phyloP scores from a whole-genome alignment of 805 yeast genomes.

The Metschnikowia noctiluminum region DNA sequence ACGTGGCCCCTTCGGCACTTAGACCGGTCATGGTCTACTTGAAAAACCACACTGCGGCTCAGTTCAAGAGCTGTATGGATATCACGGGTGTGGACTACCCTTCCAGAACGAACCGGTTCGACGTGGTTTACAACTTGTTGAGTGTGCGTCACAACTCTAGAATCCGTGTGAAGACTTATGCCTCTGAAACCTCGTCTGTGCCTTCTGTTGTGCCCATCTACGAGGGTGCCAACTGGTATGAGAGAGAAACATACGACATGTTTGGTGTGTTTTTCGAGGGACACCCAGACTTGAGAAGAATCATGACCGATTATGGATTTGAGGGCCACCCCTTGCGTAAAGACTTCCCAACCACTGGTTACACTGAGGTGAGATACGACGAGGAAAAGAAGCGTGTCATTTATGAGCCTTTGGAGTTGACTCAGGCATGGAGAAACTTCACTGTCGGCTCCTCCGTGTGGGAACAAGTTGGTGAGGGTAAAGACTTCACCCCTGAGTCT shows the following conservation, averaged over 20 bases:
- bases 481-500: constrained; percentile 73
- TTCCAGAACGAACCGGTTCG: constrained; percentile 77
- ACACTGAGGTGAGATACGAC: constrained; percentile 86
- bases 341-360: constrained; percentile 91
- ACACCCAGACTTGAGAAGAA: constrained; percentile 86
- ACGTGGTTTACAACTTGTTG: constrained; percentile 78
- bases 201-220: constrained; percentile 71
- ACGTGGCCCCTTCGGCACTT: constrained; percentile 72
- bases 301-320: constrained; percentile 88
- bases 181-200: constrained; percentile 77
- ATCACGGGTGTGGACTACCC: constrained; percentile 88
- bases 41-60: constrained; percentile 75
- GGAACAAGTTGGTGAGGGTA: constrained; percentile 90
- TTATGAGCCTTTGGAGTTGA: constrained; percentile 85
- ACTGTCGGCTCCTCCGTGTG: constrained; percentile 84
- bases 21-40: constrained; percentile 69
- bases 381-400: constrained; percentile 87
- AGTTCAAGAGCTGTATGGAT: constrained; percentile 75
- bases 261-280: constrained; percentile 85
- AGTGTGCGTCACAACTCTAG: constrained; percentile 82
- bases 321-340: constrained; percentile 90
- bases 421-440: constrained; percentile 91
- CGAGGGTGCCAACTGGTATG: constrained; percentile 87
- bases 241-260: constrained; percentile 85
- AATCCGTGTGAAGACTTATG: constrained; percentile 84